Evolutionary conservation across 495 filamentous ascomycete genomes (phyloP).

Genomic region (Cercophora sp.): DNA sequence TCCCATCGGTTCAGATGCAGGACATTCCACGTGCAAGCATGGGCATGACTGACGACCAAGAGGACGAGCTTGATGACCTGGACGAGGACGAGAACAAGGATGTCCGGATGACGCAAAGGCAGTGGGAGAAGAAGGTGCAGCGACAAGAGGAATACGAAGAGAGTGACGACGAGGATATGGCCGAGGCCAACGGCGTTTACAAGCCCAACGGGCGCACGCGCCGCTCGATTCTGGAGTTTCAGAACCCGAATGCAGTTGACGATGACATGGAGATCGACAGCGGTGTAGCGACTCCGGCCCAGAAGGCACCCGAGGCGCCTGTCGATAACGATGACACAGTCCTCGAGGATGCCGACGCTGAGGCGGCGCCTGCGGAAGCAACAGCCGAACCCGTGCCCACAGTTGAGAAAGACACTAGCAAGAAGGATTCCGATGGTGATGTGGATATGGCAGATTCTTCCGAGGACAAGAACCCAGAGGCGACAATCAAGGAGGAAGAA

Average conservation of each 20-base stretch:
- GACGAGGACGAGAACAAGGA: constrained; percentile 93
- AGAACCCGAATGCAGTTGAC: constrained; percentile 64
- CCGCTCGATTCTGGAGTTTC: constrained; percentile 66
- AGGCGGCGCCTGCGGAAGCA: constrained; percentile 6
- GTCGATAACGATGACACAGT: constrained; percentile 53
- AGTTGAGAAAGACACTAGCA: constrained; percentile 5
- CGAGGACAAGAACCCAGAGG: constrained; percentile 19
- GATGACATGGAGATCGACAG: constrained; percentile 55
- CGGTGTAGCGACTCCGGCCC: constrained; percentile 46
- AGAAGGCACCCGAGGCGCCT: constrained; percentile 47
- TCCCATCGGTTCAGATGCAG: constrained; percentile 90
- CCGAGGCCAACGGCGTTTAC: constrained; percentile 65
- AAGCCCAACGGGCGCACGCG: constrained; percentile 58
- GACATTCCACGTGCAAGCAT: constrained; percentile 80
- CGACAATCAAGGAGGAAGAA: constrained; percentile 31
- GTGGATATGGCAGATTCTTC: constrained; percentile 33
- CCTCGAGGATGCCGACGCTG: constrained; percentile 57
- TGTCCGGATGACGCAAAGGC: constrained; percentile 72
- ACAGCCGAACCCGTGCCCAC: constrained; percentile 3
- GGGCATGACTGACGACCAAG: constrained; percentile 73
- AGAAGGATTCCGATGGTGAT: constrained; percentile 33
- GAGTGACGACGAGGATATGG: constrained; percentile 86
- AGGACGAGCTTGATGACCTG: constrained; percentile 80
- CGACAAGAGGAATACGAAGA: constrained; percentile 75
- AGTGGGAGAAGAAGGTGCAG: constrained; percentile 74